phyloP scores from a whole-genome alignment of 805 yeast species.

The Wickerhamiella qilinensis region DNA sequence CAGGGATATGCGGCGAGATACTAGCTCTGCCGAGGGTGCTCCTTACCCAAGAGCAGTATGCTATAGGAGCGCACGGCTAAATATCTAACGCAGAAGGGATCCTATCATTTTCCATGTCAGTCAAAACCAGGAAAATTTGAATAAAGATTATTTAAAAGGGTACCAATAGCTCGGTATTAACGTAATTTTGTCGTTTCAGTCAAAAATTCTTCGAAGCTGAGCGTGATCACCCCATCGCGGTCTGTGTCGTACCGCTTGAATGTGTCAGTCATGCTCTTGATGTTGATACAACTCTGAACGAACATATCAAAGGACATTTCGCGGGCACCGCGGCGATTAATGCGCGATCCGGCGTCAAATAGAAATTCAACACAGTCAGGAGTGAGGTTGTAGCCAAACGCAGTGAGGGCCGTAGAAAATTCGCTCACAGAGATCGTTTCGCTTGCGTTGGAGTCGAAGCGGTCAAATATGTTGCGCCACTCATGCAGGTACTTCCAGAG shows the following conservation, averaged over 20 bases:
- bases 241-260: conserved; percentile 65
- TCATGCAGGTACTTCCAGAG: conserved; percentile 54
- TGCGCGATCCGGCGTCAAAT: conserved; percentile 37
- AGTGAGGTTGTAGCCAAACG: conserved; percentile 49
- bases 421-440: conserved; percentile 52
- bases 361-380: conserved; percentile 40
- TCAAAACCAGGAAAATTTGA: too few species aligned
- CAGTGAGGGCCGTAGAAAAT: conserved; percentile 41
- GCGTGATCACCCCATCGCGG: conserved; percentile 38
- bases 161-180: conserved; percentile 4
- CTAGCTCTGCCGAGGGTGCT: too few species aligned
- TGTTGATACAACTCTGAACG: conserved; percentile 64
- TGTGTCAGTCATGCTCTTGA: conserved; percentile 59
- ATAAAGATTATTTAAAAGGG: too few species aligned
- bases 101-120: too few species aligned
- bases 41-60: too few species aligned
- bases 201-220: conserved; percentile 24
- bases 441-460: conserved; percentile 41
- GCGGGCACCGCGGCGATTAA: conserved; percentile 18
- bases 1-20: too few species aligned
- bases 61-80: too few species aligned
- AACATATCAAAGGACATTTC: conserved; percentile 60
- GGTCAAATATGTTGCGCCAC: conserved; percentile 47
- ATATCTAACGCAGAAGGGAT: too few species aligned
- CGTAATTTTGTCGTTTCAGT: conserved; percentile 21